phyloP scores from a whole-genome alignment of 768 basidiomycete genomes.

The Suillus variegatus region DNA sequence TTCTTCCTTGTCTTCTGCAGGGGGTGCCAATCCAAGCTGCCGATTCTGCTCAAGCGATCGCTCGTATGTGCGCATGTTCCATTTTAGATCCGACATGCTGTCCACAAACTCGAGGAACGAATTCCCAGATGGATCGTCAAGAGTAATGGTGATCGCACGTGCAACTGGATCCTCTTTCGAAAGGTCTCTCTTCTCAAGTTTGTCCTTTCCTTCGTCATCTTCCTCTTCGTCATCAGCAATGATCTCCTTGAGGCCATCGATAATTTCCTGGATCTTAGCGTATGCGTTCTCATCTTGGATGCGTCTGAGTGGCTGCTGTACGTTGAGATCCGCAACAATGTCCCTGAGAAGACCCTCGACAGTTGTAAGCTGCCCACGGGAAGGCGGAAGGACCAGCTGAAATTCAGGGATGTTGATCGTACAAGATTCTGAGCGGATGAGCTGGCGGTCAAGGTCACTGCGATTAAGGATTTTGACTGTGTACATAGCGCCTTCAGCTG shows the following conservation, averaged over 20 bases:
- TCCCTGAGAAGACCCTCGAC: constrained; percentile 90
- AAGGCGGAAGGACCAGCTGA: constrained; percentile 86
- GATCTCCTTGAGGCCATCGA: constrained; percentile 63
- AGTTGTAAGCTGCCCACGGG: constrained; percentile 95
- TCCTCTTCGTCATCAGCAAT: constrained; percentile 61
- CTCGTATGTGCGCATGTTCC: constrained; percentile 83
- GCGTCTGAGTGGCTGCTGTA: constrained; percentile 81
- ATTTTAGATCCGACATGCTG: constrained; percentile 88
- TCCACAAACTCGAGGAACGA: constrained; percentile 91
- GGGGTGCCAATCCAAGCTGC: constrained; percentile 67
- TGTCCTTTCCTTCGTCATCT: constrained; percentile 29
- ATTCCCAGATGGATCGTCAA: constrained; percentile 95
- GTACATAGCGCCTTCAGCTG: constrained; percentile 84
- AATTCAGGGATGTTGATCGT: constrained; percentile 84
- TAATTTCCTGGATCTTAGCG: constrained; percentile 70
- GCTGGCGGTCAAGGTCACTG: constrained; percentile 86
- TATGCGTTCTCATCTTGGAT: constrained; percentile 75
- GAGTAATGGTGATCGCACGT: constrained; percentile 72
- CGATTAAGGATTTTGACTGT: constrained; percentile 75
- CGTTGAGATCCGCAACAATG: constrained; percentile 74
- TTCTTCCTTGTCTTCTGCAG: constrained; percentile 37
- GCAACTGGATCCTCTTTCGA: constrained; percentile 53
- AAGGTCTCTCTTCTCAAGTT: constrained; percentile 29
- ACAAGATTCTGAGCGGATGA: constrained; percentile 86
- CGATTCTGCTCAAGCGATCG: constrained; percentile 82